Base-by-base conservation (phyloP, 2,329 filamentous ascomycete genomes). In the Colletotrichum truncatum region DNA sequence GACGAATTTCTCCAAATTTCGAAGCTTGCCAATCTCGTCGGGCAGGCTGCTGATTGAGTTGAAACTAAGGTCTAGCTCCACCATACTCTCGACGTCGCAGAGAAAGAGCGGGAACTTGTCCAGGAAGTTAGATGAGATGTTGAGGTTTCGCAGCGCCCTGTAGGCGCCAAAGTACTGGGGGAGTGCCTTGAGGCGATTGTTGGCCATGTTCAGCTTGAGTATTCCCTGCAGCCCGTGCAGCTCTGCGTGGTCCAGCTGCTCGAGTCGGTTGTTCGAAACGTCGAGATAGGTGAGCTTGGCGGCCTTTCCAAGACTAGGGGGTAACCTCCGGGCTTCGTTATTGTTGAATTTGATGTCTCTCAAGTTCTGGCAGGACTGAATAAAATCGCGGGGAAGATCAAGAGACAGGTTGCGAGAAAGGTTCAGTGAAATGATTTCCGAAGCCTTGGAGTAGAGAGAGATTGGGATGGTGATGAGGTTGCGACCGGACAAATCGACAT, bases 401-500 rank as follows among this genome's bases (percentile, higher is more conserved):
- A 99, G 84, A 0, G 94, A 96, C 45, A 98, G 81, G 71, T 99
- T 99, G 36, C 93, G 89, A 1, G 96, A 98, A 9, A 99, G 83
- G 73, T 99, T 98, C 38, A 99, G 86, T 0, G 94, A 97, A 59
- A 97, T 95, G 70, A 99, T 98, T 74, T 99, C 96, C 10, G 88
- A 85, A 0, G 95, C 93, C 76, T 94, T 97, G 66, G 93, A 93
- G 78, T 98, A 98, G 10, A 99, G 87, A 0, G 91, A 91, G 70
- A 99, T 97, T 4, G 96, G 96, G 57, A 99, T 98, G 7, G 95
- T 97, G 73, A 97, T 90, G 49, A 99, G 85, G 74, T 97, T 98
- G 59, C 92, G 91, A 46, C 93, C 93, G 56, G 93, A 91, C 12
- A 99, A 85, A 75, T 99, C 94, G 71, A 99, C 93, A 76, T 98